A percentile compares a stretch with the other conserved stretches of the same genome.
phyloP scores from a whole-genome alignment of 2,329 filamentous ascomycete species.

The Sclerotinia minor region DNA sequence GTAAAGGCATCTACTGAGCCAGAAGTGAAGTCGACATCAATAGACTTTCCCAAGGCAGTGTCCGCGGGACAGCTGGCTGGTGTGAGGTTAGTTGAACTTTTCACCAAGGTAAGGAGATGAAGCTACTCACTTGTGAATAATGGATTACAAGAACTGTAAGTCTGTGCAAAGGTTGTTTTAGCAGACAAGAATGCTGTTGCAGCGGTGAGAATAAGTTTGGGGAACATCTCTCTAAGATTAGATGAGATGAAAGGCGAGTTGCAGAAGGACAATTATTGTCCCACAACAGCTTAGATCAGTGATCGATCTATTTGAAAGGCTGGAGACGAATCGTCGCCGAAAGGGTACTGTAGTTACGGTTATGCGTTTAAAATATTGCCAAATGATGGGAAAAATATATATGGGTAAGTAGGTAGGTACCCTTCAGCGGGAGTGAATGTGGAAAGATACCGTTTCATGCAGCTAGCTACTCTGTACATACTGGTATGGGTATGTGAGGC shows the following conservation, averaged over 20 bases:
- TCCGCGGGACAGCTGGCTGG: conserved; percentile 67
- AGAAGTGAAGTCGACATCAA: conserved; percentile 79
- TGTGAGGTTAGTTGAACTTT: conserved; percentile 32
- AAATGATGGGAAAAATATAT: conserved; percentile 6
- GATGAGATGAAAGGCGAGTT: conserved; percentile 3
- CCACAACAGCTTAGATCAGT: conserved; percentile 12
- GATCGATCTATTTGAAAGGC: conserved; percentile 4
- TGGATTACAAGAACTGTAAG: conserved; percentile 58
- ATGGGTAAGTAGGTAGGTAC: conserved; percentile 4
- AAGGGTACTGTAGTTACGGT: conserved; percentile 1
- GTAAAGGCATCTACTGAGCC: conserved; percentile 79
- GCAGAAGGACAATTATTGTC: conserved; percentile 20
- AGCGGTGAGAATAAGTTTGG: conserved; percentile 31
- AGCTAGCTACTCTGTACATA: conserved; percentile 12
- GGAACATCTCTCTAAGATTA: conserved; percentile 32
- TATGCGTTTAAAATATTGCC: conserved; percentile 6
- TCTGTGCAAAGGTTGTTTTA: conserved; percentile 48
- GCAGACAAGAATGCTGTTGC: conserved; percentile 32
- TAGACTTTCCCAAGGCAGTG: conserved; percentile 78
- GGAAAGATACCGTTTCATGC: conserved; percentile 20
- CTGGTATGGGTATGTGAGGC: conserved; percentile 10
- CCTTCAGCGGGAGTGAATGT: conserved; percentile 9
- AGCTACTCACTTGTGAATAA: conserved; percentile 44
- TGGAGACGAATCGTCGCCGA: conserved; percentile 7
- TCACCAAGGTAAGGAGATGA: neutral